Conservation (phyloP, 2,329 filamentous ascomycete species). For the Colletotrichum chrysophilum region DNA sequence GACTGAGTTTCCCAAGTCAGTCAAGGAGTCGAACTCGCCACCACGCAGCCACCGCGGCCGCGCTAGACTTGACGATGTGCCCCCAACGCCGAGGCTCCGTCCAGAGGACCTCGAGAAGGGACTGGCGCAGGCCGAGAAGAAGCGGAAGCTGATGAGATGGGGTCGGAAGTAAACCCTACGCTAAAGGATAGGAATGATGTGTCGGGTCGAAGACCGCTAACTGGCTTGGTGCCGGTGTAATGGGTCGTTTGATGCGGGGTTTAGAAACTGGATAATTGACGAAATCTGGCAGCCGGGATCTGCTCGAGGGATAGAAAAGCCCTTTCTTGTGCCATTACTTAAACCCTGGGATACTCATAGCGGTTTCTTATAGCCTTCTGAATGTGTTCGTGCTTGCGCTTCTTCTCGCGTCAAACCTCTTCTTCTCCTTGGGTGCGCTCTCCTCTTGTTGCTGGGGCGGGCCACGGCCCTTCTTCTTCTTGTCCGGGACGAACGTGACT, state of each 20-base stretch:
- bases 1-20: constrained; percentile 63
- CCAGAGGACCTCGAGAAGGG: constrained; percentile 67
- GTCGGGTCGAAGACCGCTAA: not conserved
- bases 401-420: constrained; percentile 55
- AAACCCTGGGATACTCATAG: constrained; percentile 25
- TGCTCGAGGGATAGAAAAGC: constrained; percentile 2
- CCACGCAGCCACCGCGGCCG: constrained; percentile 18
- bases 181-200: too few relatives aligned
- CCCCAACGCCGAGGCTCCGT: constrained; percentile 60
- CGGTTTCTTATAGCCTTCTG: constrained; percentile 59
- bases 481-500: constrained; percentile 75
- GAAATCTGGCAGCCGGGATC: not conserved
- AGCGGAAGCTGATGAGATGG: constrained; percentile 38
- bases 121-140: constrained; percentile 40
- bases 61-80: constrained; percentile 52
- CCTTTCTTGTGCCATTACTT: constrained; percentile 16
- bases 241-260: not conserved
- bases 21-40: constrained; percentile 45
- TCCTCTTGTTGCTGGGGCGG: constrained; percentile 25
- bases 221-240: constrained; percentile 17
- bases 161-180: constrained; percentile 15
- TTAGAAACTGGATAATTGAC: not conserved
- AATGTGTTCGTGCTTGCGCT: constrained; percentile 82
- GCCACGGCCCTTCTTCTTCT: constrained; percentile 49
- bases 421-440: constrained; percentile 33